These are phyloP conservation scores for Ramaria sp. DNA, from an alignment of 768 basidiomycete species.

Conservation along the genomic window DNA sequence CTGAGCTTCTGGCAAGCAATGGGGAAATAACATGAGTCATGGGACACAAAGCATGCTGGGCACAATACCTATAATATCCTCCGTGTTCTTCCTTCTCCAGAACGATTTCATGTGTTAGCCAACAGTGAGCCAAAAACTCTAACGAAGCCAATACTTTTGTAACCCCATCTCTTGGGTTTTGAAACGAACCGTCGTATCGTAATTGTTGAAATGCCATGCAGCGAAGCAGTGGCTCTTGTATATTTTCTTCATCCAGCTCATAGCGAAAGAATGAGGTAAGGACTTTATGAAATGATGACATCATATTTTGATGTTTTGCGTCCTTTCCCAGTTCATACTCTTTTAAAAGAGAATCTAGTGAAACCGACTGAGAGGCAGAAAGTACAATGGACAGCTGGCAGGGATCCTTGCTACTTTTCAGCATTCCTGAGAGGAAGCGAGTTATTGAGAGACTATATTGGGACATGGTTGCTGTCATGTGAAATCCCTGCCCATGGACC, in stretches of 20 bases:
- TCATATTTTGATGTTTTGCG: not conserved
- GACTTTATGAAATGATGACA: not conserved
- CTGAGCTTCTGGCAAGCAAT: not conserved
- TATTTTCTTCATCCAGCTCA: not conserved
- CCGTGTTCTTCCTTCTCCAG: not conserved
- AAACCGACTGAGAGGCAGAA: too few species aligned
- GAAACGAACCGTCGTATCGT: not conserved
- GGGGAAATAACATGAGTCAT: not conserved
- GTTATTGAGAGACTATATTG: too few species aligned
- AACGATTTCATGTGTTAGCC: not conserved
- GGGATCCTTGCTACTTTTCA: too few species aligned
- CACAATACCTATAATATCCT: not conserved
- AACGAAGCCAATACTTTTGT: not conserved
- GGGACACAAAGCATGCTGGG: not conserved
- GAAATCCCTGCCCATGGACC: too few species aligned
- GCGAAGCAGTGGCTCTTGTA: not conserved
- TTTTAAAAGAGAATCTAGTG: not conserved
- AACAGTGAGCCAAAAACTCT: not conserved
- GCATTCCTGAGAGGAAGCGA: too few species aligned
- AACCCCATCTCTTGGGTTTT: not conserved
- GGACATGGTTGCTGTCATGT: too few species aligned
- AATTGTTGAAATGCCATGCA: not conserved
- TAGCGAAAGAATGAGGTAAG: not conserved
- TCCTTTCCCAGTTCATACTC: not conserved
- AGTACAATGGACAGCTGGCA: too few species aligned